Evolutionary conservation across 2,329 filamentous ascomycete genomes (phyloP).

Genomic region (Talaromyces sp.): DNA sequence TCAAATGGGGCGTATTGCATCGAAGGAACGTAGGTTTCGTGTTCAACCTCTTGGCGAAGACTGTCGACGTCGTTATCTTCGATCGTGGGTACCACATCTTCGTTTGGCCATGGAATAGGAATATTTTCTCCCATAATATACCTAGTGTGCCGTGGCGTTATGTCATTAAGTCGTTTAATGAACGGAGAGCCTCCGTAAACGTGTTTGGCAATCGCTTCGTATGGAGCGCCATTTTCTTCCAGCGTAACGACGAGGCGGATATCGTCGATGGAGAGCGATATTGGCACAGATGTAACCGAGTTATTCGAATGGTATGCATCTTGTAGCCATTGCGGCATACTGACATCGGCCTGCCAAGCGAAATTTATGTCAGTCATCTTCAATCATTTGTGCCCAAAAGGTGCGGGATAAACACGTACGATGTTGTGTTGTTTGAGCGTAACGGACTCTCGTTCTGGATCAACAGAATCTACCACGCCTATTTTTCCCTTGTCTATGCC

Average conservation of each 20-base stretch:
- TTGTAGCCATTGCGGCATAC: constrained; percentile 33
- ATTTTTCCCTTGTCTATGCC: constrained; percentile 81
- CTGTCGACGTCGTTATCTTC: constrained; percentile 65
- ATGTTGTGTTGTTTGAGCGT: constrained; percentile 58
- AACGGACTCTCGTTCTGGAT: constrained; percentile 51
- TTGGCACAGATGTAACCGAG: constrained; percentile 44
- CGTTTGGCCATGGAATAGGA: constrained; percentile 68
- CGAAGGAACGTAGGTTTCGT: constrained; percentile 70
- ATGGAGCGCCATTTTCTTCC: constrained; percentile 58
- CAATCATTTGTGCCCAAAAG: not conserved
- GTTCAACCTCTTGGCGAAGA: constrained; percentile 67
- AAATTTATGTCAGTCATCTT: not conserved
- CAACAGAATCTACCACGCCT: constrained; percentile 59
- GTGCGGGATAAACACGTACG: constrained; percentile 38
- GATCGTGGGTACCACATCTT: constrained; percentile 43
- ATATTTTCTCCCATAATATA: constrained; percentile 67
- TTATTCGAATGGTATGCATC: constrained; percentile 32
- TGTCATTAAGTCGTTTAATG: constrained; percentile 46
- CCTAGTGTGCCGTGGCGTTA: constrained; percentile 36
- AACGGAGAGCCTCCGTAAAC: constrained; percentile 52
- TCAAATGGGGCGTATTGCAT: constrained; percentile 76
- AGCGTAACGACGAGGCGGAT: constrained; percentile 79
- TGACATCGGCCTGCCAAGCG: constrained; percentile 33
- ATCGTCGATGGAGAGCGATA: constrained; percentile 61
- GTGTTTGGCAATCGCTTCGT: constrained; percentile 69